Evolutionary conservation across 305 asterid genomes (phyloP).

Genomic region (Lippia alba): DNA sequence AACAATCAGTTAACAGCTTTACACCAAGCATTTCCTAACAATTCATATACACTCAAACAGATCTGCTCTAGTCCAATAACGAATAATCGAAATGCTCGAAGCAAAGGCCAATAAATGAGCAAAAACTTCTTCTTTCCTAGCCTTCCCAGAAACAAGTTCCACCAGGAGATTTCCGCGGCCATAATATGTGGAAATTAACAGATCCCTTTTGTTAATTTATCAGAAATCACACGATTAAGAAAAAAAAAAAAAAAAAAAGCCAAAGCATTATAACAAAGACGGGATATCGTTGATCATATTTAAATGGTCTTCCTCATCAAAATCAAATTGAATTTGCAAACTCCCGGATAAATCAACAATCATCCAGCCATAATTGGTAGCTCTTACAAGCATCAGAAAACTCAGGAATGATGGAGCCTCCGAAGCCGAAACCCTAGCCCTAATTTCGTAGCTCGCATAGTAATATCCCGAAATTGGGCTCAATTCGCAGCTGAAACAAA

Average conservation of each 20-base stretch:
- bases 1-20: slow-evolving; percentile 10
- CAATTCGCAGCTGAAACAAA: slow-evolving; percentile 20
- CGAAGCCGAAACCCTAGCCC: slow-evolving; percentile 47
- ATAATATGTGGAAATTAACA: slow-evolving; percentile 2
- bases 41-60: slow-evolving; percentile 11
- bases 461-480: slow-evolving; percentile 30
- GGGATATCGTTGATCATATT: slow-evolving; percentile 9
- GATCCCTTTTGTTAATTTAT: neutral
- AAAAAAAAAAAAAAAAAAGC: neutral
- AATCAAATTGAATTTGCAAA: neutral
- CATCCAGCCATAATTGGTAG: slow-evolving; percentile 9
- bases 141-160: neutral
- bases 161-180: slow-evolving; percentile 1
- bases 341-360: slow-evolving; percentile 2
- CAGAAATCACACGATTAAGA: neutral
- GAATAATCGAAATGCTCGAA: neutral
- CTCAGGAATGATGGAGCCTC: slow-evolving; percentile 14
- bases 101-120: slow-evolving; percentile 12
- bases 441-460: slow-evolving; percentile 31
- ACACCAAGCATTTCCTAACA: slow-evolving; percentile 8
- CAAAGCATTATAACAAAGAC: too few relatives aligned
- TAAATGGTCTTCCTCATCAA: slow-evolving; percentile 6
- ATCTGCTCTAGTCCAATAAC: neutral
- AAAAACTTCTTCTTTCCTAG: neutral
- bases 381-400: slow-evolving; percentile 1